These are phyloP conservation scores for Aspergillus pseudonomiae DNA, from an alignment of 2,329 filamentous ascomycete genomes.

Conservation along the genomic window DNA sequence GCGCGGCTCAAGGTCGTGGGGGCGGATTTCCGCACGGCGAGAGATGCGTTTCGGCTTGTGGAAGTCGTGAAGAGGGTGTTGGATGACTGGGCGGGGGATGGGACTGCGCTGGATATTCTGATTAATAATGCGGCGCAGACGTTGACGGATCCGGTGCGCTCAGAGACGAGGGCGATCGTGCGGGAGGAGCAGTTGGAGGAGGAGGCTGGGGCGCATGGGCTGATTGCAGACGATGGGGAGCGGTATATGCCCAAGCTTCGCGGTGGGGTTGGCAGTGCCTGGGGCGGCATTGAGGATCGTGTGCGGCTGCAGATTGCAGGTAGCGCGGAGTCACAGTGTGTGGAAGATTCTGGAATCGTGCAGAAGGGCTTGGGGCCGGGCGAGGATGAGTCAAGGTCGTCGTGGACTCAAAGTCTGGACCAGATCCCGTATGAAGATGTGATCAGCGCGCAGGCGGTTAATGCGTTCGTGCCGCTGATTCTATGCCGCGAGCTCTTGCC, in stretches of 20 bases:
- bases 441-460: conserved; percentile 41
- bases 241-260: background rate
- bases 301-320: conserved; percentile 3
- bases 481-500: conserved; percentile 42
- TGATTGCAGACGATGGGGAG: background rate
- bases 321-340: background rate
- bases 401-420: conserved; percentile 38
- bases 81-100: conserved; percentile 19
- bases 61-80: conserved; percentile 25
- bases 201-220: background rate
- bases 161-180: conserved; percentile 32
- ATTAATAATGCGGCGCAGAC: conserved; percentile 48
- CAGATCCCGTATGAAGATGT: conserved; percentile 46
- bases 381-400: conserved; percentile 27
- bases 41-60: conserved; percentile 36
- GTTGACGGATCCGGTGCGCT: conserved; percentile 37
- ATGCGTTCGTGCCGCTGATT: conserved; percentile 44
- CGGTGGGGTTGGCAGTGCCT: conserved; percentile 1
- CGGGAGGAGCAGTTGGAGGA: conserved; percentile 19
- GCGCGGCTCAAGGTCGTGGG: conserved; percentile 33
- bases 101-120: conserved; percentile 33
- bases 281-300: conserved; percentile 3
- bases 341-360: background rate
- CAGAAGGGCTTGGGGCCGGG: conserved; percentile 20
- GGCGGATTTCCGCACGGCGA: conserved; percentile 37